Conservation (phyloP, 139 green algal species). For the Ulvella scutata region DNA sequence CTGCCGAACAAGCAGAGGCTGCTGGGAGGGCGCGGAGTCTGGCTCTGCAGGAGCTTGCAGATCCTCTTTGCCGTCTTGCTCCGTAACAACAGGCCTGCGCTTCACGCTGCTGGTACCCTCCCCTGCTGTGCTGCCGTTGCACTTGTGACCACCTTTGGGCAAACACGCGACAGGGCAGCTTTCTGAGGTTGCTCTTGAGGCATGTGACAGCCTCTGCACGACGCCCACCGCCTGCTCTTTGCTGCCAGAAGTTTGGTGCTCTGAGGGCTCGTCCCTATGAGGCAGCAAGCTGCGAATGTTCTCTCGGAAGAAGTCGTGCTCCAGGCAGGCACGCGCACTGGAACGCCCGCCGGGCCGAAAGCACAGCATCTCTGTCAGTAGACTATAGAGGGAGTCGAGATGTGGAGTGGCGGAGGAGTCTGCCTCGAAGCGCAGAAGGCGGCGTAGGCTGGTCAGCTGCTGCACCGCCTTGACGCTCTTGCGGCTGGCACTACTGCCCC, state of each 20-base stretch:
- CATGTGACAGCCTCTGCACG: too few species aligned
- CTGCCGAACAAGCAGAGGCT: too few species aligned
- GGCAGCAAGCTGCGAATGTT: neutral
- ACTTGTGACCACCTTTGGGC: neutral
- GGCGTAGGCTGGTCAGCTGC: conserved; percentile 15
- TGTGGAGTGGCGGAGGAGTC: conserved; percentile 7
- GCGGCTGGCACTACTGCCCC: conserved; percentile 52
- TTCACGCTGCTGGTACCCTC: too few species aligned
- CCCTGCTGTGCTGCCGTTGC: neutral
- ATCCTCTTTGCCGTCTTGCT: too few species aligned
- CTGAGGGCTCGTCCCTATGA: neutral
- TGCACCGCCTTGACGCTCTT: conserved; percentile 65
- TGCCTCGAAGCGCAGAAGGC: conserved; percentile 6
- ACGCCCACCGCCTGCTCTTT: too few species aligned
- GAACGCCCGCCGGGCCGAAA: neutral
- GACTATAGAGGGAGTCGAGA: neutral
- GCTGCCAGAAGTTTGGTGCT: neutral
- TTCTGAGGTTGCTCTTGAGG: neutral
- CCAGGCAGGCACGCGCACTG: neutral
- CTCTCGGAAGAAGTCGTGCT: neutral
- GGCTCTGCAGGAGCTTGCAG: too few species aligned
- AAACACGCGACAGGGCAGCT: too few species aligned
- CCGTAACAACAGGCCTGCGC: too few species aligned
- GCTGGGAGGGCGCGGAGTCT: too few species aligned
- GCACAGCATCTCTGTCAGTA: conserved; percentile 4